Conservation (phyloP, 768 basidiomycete genomes). For the Lenzites betulinus region DNA sequence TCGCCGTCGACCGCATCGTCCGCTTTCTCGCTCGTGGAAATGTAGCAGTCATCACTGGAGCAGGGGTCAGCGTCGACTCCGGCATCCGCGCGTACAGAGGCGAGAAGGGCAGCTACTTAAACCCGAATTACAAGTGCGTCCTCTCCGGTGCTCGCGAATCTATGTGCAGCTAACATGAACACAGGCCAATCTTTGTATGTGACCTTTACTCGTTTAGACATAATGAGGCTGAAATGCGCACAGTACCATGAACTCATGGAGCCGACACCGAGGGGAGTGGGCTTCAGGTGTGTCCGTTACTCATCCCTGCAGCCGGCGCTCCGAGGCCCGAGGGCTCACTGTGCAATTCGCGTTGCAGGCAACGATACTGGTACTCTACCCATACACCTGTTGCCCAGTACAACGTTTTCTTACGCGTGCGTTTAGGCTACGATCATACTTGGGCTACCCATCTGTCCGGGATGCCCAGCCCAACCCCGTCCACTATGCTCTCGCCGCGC, state of each 20-base stretch:
- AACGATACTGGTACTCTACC: constrained; percentile 74
- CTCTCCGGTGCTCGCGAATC: background rate
- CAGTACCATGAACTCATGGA: constrained; percentile 84
- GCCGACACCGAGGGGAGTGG: constrained; percentile 61
- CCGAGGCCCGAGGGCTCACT: background rate
- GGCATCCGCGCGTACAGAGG: constrained; percentile 96
- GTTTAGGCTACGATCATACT: constrained; percentile 65
- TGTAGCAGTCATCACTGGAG: constrained; percentile 79
- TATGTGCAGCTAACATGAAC: background rate
- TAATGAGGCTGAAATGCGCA: constrained; percentile 22
- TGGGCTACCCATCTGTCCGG: constrained; percentile 88
- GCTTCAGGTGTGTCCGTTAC: constrained; percentile 62
- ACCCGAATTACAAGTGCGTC: constrained; percentile 83
- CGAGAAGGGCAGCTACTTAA: constrained; percentile 81
- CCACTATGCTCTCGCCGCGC: constrained; percentile 83
- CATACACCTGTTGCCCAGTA: background rate
- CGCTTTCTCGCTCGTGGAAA: constrained; percentile 72
- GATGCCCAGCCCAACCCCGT: constrained; percentile 85
- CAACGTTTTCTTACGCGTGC: background rate
- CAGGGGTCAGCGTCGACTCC: constrained; percentile 93
- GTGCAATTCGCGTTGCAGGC: constrained; percentile 42
- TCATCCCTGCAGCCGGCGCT: constrained; percentile 1
- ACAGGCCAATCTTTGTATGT: constrained; percentile 29
- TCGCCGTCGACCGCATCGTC: constrained; percentile 62
- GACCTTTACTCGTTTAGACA: constrained; percentile 44